Percentiles rank a stretch among this genome's conserved stretches.
Evolutionary conservation across 805 yeast genomes (phyloP).

Genomic region (Pichia occidentalis): DNA sequence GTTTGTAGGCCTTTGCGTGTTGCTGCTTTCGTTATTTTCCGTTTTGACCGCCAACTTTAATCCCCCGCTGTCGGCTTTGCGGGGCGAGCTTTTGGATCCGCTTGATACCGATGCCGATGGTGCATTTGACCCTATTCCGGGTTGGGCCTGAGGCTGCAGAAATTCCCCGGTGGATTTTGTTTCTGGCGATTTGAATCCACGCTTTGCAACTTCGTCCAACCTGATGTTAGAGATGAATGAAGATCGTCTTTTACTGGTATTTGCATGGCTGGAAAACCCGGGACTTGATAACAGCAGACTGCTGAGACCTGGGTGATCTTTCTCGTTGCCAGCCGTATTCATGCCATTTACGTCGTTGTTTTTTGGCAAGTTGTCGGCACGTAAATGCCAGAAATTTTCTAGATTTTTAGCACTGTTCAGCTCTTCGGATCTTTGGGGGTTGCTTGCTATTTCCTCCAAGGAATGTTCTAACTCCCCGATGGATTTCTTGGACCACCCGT

Average conservation of each 20-base stretch:
- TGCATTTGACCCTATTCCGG: not conserved
- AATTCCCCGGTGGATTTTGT: not conserved
- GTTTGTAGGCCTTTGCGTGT: too few species aligned
- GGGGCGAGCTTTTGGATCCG: constrained; percentile 10
- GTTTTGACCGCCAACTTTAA: too few species aligned
- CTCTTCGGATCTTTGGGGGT: constrained; percentile 13
- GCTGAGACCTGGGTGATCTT: constrained; percentile 7
- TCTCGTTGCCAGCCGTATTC: not conserved
- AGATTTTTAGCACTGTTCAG: constrained; percentile 16
- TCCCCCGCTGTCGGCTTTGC: not conserved
- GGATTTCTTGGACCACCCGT: constrained; percentile 30
- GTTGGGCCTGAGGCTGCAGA: not conserved
- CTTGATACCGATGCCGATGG: constrained; percentile 9
- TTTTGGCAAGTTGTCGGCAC: constrained; percentile 22
- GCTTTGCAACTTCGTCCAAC: constrained; percentile 28
- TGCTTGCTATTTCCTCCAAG: constrained; percentile 18
- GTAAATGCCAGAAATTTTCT: constrained; percentile 27
- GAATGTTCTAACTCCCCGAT: constrained; percentile 27
- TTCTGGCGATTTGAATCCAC: constrained; percentile 13
- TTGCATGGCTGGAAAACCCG: constrained; percentile 1
- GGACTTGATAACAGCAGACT: constrained; percentile 7
- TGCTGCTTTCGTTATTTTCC: too few species aligned
- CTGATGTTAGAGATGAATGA: constrained; percentile 16
- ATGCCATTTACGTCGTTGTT: not conserved
- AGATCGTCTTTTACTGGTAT: constrained; percentile 11